These are phyloP conservation scores for Gloeostereum incarnatum DNA, from an alignment of 768 basidiomycete species.

Conservation along the genomic window DNA sequence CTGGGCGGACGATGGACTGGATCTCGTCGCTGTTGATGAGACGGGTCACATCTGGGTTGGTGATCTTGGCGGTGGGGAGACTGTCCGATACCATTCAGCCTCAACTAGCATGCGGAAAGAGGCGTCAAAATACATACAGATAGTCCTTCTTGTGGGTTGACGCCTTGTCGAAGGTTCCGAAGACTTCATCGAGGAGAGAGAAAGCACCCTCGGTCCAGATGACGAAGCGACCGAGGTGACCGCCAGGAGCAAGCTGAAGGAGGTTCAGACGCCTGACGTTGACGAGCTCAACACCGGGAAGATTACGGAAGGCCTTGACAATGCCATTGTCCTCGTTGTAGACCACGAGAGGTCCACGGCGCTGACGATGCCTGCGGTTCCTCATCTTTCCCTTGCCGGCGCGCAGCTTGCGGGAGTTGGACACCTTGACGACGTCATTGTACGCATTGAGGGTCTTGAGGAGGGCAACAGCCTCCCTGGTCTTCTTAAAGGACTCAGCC, in stretches of 20 bases:
- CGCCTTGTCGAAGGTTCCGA: slow-evolving; percentile 90
- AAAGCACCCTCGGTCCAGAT: slow-evolving; percentile 99
- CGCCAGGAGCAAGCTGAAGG: slow-evolving; percentile 98
- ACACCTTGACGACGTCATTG: slow-evolving; percentile 91
- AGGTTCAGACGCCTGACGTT: slow-evolving; percentile 93
- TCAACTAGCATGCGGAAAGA: neutral
- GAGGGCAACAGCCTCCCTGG: slow-evolving; percentile 92
- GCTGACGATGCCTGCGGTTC: slow-evolving; percentile 93
- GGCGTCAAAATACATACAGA: slow-evolving; percentile 35
- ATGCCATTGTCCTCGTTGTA: slow-evolving; percentile 98
- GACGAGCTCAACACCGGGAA: slow-evolving; percentile 96
- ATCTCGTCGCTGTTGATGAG: slow-evolving; percentile 98
- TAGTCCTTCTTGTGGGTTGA: slow-evolving; percentile 85
- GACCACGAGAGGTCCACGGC: slow-evolving; percentile 94
- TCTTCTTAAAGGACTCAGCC: slow-evolving; percentile 88
- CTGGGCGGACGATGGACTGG: slow-evolving; percentile 91
- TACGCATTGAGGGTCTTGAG: slow-evolving; percentile 88
- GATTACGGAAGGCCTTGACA: slow-evolving; percentile 96
- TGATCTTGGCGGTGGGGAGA: slow-evolving; percentile 92
- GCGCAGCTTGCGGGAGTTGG: slow-evolving; percentile 93
- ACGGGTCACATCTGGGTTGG: slow-evolving; percentile 94
- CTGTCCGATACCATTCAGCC: slow-evolving; percentile 28
- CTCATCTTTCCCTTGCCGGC: slow-evolving; percentile 97
- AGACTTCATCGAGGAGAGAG: slow-evolving; percentile 86
- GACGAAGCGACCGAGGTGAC: slow-evolving; percentile 96